Evolutionary conservation across 2,329 filamentous ascomycete species (phyloP), one percentile per base, ranked within the genome.

Genomic region (Aspergillus sclerotialis): DNA sequence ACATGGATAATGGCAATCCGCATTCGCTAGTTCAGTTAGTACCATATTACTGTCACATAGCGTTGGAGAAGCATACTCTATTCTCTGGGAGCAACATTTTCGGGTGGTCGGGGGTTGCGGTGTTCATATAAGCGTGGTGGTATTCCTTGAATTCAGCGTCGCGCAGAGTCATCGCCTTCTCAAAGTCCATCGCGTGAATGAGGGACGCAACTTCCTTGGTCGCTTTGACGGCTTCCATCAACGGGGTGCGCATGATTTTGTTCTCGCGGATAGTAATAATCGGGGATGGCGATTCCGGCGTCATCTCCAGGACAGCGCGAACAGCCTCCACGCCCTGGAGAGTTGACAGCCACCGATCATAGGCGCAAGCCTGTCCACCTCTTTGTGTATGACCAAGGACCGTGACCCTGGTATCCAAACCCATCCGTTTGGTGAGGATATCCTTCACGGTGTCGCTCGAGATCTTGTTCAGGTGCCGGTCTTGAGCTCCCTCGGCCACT

Each of bases 221-320:
- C 53, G 88, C 77, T 30, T 76, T 69, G 8, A 98, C 92, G 1
- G 92, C 89, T 56, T 94, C 77, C 69, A 96, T 84, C 16, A 98
- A 70, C 13, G 88, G 83, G 50, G 89, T 88, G 36, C 89, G 79
- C 45, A 88, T 80, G 56, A 98, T 96, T 69, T 98, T 94, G 75
- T 96, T 96, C 70, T 98, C 92, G 44, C 82, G 89, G 48, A 98
- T 89, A 49, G 88, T 89, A 56, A 98, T 96, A 55, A 98, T 89
- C 38, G 88, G 90, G 31, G 88, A 94, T 36, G 87, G 85, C 0
- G 85, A 90, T 28, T 92, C 83, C 7, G 92, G 88, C 0, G 80
- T 93, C 32, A 87, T 85, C 46, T 94, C 86, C 17, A 95, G 73
- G 12, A 95, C 86, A 14, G 90, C 89, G 52, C 84, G 87, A 53